Conservation (phyloP, 768 basidiomycete species). For the Serpula lacrymans region DNA sequence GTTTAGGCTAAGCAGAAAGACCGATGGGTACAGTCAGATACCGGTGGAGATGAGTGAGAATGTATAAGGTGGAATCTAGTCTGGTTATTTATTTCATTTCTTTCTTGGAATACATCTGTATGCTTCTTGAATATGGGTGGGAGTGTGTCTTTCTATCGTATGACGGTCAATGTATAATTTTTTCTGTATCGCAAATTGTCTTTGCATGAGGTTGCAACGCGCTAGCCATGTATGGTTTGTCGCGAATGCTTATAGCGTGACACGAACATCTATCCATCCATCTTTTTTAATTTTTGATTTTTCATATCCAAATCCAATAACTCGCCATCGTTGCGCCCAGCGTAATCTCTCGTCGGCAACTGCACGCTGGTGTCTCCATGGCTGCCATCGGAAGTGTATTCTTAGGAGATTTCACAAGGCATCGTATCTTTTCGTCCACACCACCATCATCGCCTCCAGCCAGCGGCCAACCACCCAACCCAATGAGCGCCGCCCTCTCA, state of each 20-base stretch:
- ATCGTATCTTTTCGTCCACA: conserved; percentile 59
- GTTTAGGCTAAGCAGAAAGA: conserved; percentile 36
- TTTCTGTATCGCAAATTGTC: too few species aligned
- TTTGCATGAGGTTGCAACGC: too few species aligned
- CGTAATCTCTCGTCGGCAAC: too few species aligned
- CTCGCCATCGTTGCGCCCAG: too few species aligned
- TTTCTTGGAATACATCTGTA: too few species aligned
- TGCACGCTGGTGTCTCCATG: conserved; percentile 40
- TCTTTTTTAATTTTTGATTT: not conserved
- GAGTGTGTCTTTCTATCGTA: too few species aligned
- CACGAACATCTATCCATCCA: not conserved
- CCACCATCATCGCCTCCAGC: conserved; percentile 45
- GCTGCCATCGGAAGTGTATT: conserved; percentile 73
- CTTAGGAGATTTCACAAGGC: conserved; percentile 71
- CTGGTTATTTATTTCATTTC: too few species aligned
- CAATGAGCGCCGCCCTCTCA: conserved; percentile 13
- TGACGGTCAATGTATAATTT: too few species aligned
- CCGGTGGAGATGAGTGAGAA: conserved; percentile 60
- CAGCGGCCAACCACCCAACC: conserved; percentile 4
- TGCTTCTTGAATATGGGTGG: too few species aligned
- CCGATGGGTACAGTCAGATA: conserved; percentile 63
- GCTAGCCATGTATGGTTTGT: too few species aligned
- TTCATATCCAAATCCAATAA: too few species aligned
- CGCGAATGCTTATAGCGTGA: too few species aligned
- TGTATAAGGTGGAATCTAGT: conserved; percentile 29